Conservation (phyloP, 78 protist species). For the Planoprotostelium fungivorum region DNA sequence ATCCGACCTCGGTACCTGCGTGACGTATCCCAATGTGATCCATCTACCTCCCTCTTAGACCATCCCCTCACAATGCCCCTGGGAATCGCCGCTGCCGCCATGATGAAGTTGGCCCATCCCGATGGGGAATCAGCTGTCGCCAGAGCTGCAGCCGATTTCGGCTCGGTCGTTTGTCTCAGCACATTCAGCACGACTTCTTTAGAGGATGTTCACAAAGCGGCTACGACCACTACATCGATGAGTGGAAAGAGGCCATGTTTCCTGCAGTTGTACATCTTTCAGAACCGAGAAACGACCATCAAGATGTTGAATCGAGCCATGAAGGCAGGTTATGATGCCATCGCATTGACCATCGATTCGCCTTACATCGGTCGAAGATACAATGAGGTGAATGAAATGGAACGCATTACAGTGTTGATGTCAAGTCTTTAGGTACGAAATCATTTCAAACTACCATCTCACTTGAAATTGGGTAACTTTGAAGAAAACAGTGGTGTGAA, state of each 20-base stretch:
- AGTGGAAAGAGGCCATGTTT: slow-evolving; percentile 17
- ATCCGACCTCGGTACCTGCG: background rate
- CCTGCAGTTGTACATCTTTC: slow-evolving; percentile 73
- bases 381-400: slow-evolving; percentile 11
- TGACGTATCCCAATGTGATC: background rate
- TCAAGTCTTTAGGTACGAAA: background rate
- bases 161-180: slow-evolving; percentile 39
- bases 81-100: slow-evolving; percentile 43
- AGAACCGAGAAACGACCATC: slow-evolving; percentile 46
- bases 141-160: slow-evolving; percentile 25
- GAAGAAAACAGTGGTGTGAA: background rate
- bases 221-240: background rate
- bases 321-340: slow-evolving; percentile 30
- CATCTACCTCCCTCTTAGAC: background rate
- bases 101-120: slow-evolving; percentile 48
- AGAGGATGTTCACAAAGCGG: slow-evolving; percentile 47
- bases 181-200: slow-evolving; percentile 40
- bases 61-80: background rate
- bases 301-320: slow-evolving; percentile 55
- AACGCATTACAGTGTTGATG: background rate
- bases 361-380: slow-evolving; percentile 65
- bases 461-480: slow-evolving; percentile 30
- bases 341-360: slow-evolving; percentile 72
- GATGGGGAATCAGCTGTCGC: slow-evolving; percentile 32
- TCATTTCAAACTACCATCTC: slow-evolving; percentile 16